Base-by-base conservation (phyloP, 768 basidiomycete genomes). In the Rhizopogon vinicolor region DNA sequence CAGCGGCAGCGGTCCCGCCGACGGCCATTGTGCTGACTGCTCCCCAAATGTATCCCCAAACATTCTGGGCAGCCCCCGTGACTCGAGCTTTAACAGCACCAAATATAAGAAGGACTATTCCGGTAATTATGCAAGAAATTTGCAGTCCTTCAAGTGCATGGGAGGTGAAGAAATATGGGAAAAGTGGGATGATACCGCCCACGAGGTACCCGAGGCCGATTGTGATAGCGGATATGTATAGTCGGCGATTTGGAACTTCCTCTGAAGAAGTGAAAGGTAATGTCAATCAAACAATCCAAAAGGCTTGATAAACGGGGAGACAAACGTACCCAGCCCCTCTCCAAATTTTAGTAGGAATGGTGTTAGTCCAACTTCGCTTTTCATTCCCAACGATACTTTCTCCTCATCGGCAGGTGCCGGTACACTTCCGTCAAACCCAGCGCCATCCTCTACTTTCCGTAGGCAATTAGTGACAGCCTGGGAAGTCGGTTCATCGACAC, bases 291-390 rank as follows among this genome's bases (percentile, higher is more conserved):
- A 39, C 35, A 5, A 16, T n/a, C 14, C 37, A 49, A 19, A 41
- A 12, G 14, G 9, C 14, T 28, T 5, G 12, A 49, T 52, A 7
- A 18, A 14, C 9, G 16, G 45, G 7, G 14, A 28, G 45, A 54
- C 42, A 57, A 1, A 75, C 86, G 58, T 65, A 91, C 89, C 89
- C 51, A 97, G 66, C 16, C 94, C 93, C 68, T 91, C 89, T n/a
- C 95, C 95, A 62, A 98, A 98, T 72, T 93, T 97, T 62, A 98
- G 81, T 63, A 99, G 73, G 75, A 99, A 99, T 2, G 93, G 85
- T 0, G 96, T 95, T 40, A 98, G 69, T 0, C 97, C 97, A 58
- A 93, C 83, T 29, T 88, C 85, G 44, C 84, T 82, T 58, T 83
- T 85, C 84, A 87, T 91, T 59, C 78, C 77, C 49, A 87, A 72